Percentiles rank a stretch among this genome's conserved stretches.
phyloP scores from a whole-genome alignment of 257 asterid genomes.

The Forsythia viridissima region DNA sequence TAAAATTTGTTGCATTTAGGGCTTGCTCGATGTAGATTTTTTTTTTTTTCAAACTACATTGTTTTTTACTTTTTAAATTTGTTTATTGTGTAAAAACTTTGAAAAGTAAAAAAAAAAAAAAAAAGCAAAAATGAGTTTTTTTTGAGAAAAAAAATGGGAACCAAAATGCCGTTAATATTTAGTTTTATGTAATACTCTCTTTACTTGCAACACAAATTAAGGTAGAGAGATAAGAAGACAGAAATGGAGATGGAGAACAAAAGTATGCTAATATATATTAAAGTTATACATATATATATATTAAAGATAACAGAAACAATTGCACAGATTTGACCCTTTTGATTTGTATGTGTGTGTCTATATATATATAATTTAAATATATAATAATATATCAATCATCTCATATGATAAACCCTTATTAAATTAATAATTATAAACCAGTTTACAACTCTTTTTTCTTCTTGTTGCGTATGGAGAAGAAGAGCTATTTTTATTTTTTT shows the following conservation, averaged over 20 bases:
- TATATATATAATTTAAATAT: no score
- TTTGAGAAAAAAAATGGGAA: no score
- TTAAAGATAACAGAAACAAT: constrained; percentile 22
- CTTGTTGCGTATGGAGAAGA: constrained; percentile 32
- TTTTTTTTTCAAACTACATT: no score
- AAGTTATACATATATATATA: not conserved
- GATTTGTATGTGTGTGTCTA: not conserved
- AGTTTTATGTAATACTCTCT: no score
- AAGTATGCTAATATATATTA: not conserved
- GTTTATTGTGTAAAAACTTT: no score
- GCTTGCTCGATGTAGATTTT: no score
- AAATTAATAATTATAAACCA: constrained; percentile 4
- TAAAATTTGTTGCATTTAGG: no score
- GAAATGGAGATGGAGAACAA: not conserved
- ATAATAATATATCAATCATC: not conserved
- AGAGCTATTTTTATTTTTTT: constrained; percentile 16
- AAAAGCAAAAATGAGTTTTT: no score
- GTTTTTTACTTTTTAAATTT: no score
- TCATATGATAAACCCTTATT: constrained; percentile 18
- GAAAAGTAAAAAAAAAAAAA: no score
- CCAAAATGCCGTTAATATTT: no score
- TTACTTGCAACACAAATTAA: not conserved
- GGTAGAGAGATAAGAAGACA: not conserved
- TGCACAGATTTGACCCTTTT: constrained; percentile 19
- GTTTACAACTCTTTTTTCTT: not conserved